Evolutionary conservation across 306 rosid genomes (phyloP).

Genomic region (Cucurbita pepo): DNA sequence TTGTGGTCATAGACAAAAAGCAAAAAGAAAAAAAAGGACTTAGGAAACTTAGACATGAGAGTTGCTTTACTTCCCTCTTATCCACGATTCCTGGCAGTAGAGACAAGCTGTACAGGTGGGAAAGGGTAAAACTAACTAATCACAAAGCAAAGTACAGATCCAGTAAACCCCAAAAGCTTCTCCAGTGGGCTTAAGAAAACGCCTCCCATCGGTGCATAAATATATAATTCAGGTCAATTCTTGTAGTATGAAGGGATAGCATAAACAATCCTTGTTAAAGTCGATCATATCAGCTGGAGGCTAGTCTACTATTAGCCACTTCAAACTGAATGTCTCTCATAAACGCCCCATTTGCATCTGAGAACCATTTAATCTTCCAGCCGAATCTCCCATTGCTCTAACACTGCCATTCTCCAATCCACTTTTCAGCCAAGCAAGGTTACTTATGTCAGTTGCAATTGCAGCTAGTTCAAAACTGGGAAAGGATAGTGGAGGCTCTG

Average conservation of each 20-base stretch:
- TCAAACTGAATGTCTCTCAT: conserved; percentile 12
- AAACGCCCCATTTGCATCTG: conserved; percentile 32
- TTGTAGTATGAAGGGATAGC: not conserved
- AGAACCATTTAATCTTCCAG: conserved; percentile 32
- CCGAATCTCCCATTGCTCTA: conserved; percentile 47
- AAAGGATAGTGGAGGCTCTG: conserved; percentile 50
- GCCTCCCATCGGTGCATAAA: not conserved
- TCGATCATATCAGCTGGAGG: not conserved
- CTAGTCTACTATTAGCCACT: conserved; percentile 7
- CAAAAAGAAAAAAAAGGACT: not conserved
- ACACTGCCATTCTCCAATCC: conserved; percentile 73
- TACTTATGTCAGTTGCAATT: conserved; percentile 78
- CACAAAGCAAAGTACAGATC: not conserved
- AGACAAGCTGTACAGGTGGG: not conserved
- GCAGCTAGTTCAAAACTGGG: conserved; percentile 85
- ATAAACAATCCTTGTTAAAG: not conserved
- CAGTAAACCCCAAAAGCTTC: not conserved
- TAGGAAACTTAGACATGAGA: not conserved
- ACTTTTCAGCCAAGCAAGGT: conserved; percentile 92
- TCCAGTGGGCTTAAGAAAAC: not conserved
- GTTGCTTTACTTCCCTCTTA: not conserved
- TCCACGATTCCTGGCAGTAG: not conserved
- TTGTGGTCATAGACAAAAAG: not conserved
- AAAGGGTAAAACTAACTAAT: not conserved
- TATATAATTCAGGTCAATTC: not conserved